Evolutionary conservation across 73 alveolate species (phyloP).

Genomic region (Symbiodinium pilosum): DNA sequence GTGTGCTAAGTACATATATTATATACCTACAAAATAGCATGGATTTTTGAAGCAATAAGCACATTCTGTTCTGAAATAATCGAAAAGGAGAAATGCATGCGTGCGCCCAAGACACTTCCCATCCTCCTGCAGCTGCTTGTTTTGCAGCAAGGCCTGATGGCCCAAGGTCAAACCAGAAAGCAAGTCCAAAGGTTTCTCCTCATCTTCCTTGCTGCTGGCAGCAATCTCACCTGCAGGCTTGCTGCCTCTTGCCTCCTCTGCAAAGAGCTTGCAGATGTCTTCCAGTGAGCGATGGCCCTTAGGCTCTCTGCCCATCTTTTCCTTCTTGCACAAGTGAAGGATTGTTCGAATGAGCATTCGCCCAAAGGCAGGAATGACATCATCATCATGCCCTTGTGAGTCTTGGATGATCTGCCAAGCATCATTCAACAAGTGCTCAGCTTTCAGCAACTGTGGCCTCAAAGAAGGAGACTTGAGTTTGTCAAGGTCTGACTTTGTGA

Average conservation of each 20-base stretch:
- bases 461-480: not conserved
- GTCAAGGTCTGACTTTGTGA: not conserved
- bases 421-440: not conserved
- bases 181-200: not conserved
- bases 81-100: too few relatives aligned
- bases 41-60: too few relatives aligned
- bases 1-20: too few relatives aligned
- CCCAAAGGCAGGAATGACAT: not conserved
- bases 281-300: not conserved
- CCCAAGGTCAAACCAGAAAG: not conserved
- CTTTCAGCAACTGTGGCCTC: not conserved
- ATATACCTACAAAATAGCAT: too few relatives aligned
- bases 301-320: not conserved
- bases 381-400: not conserved
- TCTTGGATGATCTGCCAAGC: not conserved
- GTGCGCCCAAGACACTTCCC: too few relatives aligned
- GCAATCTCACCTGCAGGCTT: not conserved
- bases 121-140: not conserved
- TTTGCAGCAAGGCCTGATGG: constrained; percentile 1
- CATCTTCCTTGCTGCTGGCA: not conserved
- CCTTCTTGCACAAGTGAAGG: not conserved
- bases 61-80: too few relatives aligned
- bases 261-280: not conserved
- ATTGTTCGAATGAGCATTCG: not conserved
- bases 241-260: not conserved